Evolutionary conservation across 441 rosid species (phyloP), one percentile per base, ranked within the genome.

Genomic region (Jatropha podagrica): DNA sequence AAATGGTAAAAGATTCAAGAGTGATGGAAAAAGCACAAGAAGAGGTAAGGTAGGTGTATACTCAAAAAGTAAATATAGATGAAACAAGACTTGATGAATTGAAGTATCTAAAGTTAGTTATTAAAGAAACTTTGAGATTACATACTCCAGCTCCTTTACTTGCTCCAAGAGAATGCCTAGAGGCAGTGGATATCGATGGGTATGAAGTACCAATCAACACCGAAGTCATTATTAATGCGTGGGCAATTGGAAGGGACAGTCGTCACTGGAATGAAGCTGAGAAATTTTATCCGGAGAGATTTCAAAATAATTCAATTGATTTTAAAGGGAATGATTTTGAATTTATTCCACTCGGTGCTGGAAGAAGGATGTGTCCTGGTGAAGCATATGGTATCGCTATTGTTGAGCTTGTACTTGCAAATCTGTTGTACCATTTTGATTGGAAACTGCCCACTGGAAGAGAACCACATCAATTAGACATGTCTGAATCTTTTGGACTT

Each of bases 271-370:
- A 5, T 15, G 72, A 68, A 6, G 41, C 69, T 7, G 54, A 66
- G 69, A 66, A 8, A 20, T 66, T 66, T 32, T 17, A 41, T 20
- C 60, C 72, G 13, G 42, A 51, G 60, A 49, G 72, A 14, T 68
- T 68, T 32, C 20, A 26, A 5, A 46, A 51, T 23, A 23, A 8
- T 52, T 49, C 59, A 2, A 12, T 68, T 1, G 72, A 68, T 26
- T 68, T 42, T 13, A 68, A 14, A 32, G 72, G 72, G 1, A 49
- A 0, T 2, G 12, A 51, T 26, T 32, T 32, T 2, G 32, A 32
- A 32, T 32, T 32, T 32, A 32, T 32, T 32, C 32, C 32, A 32
- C 1, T 32, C 2, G 32, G 1, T 32, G 32, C 1, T 32, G 32
- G 32, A 32, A 32, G 32, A 32, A 32, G 32, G 2, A 32, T 32